phyloP scores from a whole-genome alignment of 2,329 filamentous ascomycete genomes.

The Diplodia scrobiculata region DNA sequence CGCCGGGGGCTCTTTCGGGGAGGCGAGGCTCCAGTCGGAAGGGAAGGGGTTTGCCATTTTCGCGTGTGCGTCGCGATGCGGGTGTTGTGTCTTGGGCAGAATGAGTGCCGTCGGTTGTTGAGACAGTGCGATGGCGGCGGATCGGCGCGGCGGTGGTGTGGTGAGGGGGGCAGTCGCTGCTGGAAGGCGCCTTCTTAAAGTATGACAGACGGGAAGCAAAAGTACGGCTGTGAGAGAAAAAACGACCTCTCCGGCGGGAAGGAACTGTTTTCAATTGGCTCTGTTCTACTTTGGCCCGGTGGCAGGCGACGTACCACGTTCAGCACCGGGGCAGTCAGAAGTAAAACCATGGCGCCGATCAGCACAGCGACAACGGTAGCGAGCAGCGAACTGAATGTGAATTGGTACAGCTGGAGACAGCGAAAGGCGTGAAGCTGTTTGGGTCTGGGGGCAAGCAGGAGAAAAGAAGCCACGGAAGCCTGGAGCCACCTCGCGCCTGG shows the following conservation, averaged over 20 bases:
- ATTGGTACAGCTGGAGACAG: neutral
- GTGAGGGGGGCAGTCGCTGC: neutral
- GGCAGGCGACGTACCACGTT: conserved; percentile 12
- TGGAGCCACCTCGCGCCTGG: conserved; percentile 4
- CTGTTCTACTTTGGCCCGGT: neutral
- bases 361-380: neutral
- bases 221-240: neutral
- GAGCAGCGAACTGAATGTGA: neutral
- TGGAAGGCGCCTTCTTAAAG: neutral
- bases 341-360: neutral
- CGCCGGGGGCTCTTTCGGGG: neutral
- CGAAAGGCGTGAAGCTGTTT: neutral
- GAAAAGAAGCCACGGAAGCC: neutral
- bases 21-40: neutral
- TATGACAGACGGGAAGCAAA: conserved; percentile 1
- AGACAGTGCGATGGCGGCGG: neutral
- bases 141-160: neutral
- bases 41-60: conserved; percentile 14
- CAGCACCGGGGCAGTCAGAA: neutral
- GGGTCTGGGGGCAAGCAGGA: neutral
- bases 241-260: conserved; percentile 10
- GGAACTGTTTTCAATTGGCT: conserved; percentile 10
- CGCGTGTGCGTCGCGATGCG: neutral
- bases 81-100: neutral
- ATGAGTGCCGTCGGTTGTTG: neutral